These are phyloP conservation scores for Echinosophora koreensis DNA, from an alignment of 306 rosid genomes.

Conservation along the genomic window DNA sequence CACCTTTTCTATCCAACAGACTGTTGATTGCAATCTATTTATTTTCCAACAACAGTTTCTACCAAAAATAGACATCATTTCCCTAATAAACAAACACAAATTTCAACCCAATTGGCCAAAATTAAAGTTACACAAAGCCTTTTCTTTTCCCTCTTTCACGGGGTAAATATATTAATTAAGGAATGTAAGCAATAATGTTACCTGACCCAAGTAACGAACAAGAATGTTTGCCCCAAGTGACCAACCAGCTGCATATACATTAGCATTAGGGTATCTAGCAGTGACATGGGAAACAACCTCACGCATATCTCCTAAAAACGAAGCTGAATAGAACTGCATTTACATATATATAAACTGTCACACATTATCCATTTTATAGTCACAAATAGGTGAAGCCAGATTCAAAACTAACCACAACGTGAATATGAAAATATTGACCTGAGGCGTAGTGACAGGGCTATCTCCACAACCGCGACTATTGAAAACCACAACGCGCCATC, in stretches of 20 bases:
- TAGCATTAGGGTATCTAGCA: slow-evolving; percentile 70
- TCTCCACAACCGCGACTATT: slow-evolving; percentile 91
- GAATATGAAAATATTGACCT: slow-evolving; percentile 52
- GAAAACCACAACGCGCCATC: slow-evolving; percentile 91
- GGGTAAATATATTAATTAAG: not conserved
- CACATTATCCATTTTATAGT: not conserved
- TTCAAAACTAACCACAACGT: not conserved
- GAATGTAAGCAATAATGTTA: not conserved
- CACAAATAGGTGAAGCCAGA: not conserved
- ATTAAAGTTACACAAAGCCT: not conserved
- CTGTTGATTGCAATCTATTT: not conserved
- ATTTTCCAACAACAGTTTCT: not conserved
- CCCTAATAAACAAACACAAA: too few relatives aligned
- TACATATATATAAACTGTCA: not conserved
- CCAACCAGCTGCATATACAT: slow-evolving; percentile 92
- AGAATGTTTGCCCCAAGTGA: slow-evolving; percentile 98
- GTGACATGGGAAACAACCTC: slow-evolving; percentile 86
- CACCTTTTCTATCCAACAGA: not conserved
- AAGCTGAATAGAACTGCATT: slow-evolving; percentile 95
- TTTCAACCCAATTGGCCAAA: not conserved
- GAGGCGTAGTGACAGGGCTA: slow-evolving; percentile 93
- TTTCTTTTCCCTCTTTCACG: not conserved
- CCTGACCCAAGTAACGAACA: slow-evolving; percentile 91
- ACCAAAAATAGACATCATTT: not conserved
- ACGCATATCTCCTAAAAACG: slow-evolving; percentile 82